Evolutionary conservation across 345 rosid genomes (phyloP).

Genomic region (Salix suchowensis): DNA sequence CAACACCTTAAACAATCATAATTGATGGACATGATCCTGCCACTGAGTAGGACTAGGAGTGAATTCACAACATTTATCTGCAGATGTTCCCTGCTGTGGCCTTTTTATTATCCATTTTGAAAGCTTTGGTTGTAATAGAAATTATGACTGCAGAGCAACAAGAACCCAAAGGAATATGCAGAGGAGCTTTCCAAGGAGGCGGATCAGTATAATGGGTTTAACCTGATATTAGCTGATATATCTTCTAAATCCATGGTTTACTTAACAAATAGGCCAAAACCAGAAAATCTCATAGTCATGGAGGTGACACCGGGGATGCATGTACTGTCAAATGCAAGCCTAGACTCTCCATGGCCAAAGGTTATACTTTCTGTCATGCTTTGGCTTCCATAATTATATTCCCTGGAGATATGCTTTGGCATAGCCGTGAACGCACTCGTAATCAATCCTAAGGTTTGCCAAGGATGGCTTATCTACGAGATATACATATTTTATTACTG

Average conservation of each 20-base stretch:
- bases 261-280: slow-evolving; percentile 60
- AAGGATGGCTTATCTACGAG: no score
- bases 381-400: not conserved
- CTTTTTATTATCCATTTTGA: not conserved
- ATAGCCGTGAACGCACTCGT: not conserved
- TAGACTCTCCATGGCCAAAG: slow-evolving; percentile 86
- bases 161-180: slow-evolving; percentile 55
- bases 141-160: slow-evolving; percentile 39
- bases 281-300: slow-evolving; percentile 23
- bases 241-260: slow-evolving; percentile 55
- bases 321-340: slow-evolving; percentile 64
- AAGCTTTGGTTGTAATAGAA: not conserved
- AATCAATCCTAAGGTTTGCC: not conserved
- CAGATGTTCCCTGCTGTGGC: not conserved
- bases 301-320: slow-evolving; percentile 74
- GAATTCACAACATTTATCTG: not conserved
- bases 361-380: slow-evolving; percentile 23
- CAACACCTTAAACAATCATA: not conserved
- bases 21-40: not conserved
- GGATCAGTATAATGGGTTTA: slow-evolving; percentile 61
- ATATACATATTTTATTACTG: not conserved
- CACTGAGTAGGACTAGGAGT: not conserved
- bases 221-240: slow-evolving; percentile 53
- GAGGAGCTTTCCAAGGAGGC: slow-evolving; percentile 45
- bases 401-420: not conserved